Evolutionary conservation across 192 early-diverging fungal species (phyloP).

Genomic region (Coemansia sp.): DNA sequence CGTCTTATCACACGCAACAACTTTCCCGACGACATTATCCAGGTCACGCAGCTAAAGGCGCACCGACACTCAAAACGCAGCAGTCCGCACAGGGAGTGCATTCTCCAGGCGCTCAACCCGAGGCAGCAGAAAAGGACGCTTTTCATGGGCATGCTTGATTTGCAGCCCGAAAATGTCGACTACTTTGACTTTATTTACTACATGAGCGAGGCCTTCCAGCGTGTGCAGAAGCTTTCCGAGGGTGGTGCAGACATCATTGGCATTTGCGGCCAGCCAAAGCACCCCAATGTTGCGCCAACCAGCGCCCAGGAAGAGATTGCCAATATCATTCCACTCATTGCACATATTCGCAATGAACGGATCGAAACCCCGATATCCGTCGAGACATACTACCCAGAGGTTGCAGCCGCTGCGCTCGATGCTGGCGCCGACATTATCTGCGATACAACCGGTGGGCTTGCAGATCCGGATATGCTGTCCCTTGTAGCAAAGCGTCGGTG

Average conservation of each 20-base stretch:
- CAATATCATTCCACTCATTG: slow-evolving; percentile 86
- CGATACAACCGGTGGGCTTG: slow-evolving; percentile 83
- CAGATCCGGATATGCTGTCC: slow-evolving; percentile 76
- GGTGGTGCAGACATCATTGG: slow-evolving; percentile 91
- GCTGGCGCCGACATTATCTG: slow-evolving; percentile 94
- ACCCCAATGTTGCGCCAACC: slow-evolving; percentile 76
- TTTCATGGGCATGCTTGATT: slow-evolving; percentile 96
- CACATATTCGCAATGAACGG: slow-evolving; percentile 64
- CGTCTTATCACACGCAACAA: slow-evolving; percentile 53
- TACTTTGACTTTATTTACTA: slow-evolving; percentile 78
- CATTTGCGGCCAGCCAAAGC: slow-evolving; percentile 92
- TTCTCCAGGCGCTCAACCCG: slow-evolving; percentile 59
- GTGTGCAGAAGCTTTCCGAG: slow-evolving; percentile 65
- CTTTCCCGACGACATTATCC: slow-evolving; percentile 52
- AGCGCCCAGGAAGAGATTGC: slow-evolving; percentile 73
- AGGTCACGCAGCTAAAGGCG: slow-evolving; percentile 48
- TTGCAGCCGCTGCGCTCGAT: slow-evolving; percentile 82
- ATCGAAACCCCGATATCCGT: slow-evolving; percentile 78
- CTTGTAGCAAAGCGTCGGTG: slow-evolving; percentile 75
- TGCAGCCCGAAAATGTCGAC: slow-evolving; percentile 92
- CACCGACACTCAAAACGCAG: slow-evolving; percentile 3
- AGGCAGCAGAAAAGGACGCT: slow-evolving; percentile 60
- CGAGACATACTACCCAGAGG: slow-evolving; percentile 84
- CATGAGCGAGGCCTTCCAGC: slow-evolving; percentile 63
- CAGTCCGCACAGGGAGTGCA: slow-evolving; percentile 23